phyloP scores from a whole-genome alignment of 1,139 yeast species.

The Lodderomyces orthopsilosis region DNA sequence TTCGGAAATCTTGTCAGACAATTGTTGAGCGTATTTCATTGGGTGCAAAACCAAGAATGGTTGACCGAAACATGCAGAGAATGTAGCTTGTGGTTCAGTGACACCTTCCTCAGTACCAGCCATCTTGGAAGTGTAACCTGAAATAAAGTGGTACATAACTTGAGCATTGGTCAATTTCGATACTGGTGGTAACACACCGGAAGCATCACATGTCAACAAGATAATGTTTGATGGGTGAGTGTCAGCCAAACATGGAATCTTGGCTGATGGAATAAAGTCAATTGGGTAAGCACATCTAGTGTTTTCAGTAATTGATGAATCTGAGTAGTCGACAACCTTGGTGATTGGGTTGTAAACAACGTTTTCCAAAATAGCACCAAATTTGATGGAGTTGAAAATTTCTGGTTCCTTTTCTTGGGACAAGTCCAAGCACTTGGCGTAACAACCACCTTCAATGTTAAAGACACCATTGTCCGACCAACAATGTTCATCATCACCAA shows the following conservation, averaged over 20 bases:
- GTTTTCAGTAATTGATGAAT: constrained; percentile 86
- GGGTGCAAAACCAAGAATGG: constrained; percentile 98
- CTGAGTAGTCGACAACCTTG: constrained; percentile 83
- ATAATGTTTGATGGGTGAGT: constrained; percentile 90
- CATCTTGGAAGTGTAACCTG: constrained; percentile 99
- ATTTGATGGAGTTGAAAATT: constrained; percentile 90
- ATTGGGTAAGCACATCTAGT: constrained; percentile 99
- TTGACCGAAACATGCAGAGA: constrained; percentile 98
- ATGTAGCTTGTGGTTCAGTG: constrained; percentile 97
- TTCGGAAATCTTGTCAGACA: constrained; percentile 86
- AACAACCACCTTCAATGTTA: constrained; percentile 99
- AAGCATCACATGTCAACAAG: constrained; percentile 94
- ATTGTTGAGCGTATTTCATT: constrained; percentile 96
- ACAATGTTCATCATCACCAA: constrained; percentile 99
- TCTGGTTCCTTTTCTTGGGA: constrained; percentile 95
- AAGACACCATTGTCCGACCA: constrained; percentile 98
- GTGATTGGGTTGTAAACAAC: constrained; percentile 79
- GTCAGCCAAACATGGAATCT: constrained; percentile 90
- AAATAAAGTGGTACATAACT: constrained; percentile 98
- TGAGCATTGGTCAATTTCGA: constrained; percentile 91
- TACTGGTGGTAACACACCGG: constrained; percentile 97
- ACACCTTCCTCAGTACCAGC: constrained; percentile 99
- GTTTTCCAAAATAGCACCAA: constrained; percentile 93
- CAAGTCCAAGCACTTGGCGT: constrained; percentile 94
- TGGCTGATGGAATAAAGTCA: constrained; percentile 93